These are phyloP conservation scores for Venturia oleaginea DNA, from an alignment of 2,329 filamentous ascomycete genomes.

Conservation along the genomic window DNA sequence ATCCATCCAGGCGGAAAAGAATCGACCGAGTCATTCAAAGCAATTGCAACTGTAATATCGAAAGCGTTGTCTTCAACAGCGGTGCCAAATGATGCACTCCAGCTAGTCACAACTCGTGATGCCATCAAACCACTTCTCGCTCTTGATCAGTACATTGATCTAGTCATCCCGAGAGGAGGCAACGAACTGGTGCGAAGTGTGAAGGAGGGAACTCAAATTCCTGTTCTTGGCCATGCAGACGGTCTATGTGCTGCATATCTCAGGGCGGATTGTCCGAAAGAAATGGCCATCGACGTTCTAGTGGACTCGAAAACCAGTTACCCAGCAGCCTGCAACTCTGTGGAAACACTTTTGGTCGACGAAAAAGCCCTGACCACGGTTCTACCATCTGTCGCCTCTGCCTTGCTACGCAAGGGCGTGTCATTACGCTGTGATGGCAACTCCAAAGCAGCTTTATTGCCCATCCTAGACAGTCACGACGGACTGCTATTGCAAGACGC, in stretches of 20 bases:
- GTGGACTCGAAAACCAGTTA: conserved; percentile 92
- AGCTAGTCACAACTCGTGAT: conserved; percentile 89
- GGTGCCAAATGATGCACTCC: conserved; percentile 79
- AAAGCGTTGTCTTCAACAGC: conserved; percentile 60
- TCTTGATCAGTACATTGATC: conserved; percentile 80
- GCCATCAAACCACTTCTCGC: conserved; percentile 80
- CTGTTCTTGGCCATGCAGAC: conserved; percentile 91
- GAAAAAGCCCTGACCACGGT: conserved; percentile 56
- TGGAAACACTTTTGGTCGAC: conserved; percentile 88
- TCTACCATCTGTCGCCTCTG: conserved; percentile 63
- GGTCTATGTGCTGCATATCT: conserved; percentile 85
- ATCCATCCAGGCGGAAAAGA: conserved; percentile 74
- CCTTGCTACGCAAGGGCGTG: conserved; percentile 68
- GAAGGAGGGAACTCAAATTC: conserved; percentile 85
- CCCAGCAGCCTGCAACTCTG: conserved; percentile 86
- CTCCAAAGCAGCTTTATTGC: conserved; percentile 55
- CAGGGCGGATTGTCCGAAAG: conserved; percentile 63
- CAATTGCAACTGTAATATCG: conserved; percentile 80
- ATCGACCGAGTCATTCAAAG: conserved; percentile 87
- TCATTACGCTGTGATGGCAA: conserved; percentile 67
- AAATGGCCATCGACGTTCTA: conserved; percentile 65
- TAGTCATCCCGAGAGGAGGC: conserved; percentile 85
- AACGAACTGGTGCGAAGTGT: conserved; percentile 87
- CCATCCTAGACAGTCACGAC: conserved; percentile 35
- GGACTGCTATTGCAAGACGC: conserved; percentile 52